Base-by-base conservation (phyloP, 192 early-diverging fungal genomes). In the Dispira parvispora region DNA sequence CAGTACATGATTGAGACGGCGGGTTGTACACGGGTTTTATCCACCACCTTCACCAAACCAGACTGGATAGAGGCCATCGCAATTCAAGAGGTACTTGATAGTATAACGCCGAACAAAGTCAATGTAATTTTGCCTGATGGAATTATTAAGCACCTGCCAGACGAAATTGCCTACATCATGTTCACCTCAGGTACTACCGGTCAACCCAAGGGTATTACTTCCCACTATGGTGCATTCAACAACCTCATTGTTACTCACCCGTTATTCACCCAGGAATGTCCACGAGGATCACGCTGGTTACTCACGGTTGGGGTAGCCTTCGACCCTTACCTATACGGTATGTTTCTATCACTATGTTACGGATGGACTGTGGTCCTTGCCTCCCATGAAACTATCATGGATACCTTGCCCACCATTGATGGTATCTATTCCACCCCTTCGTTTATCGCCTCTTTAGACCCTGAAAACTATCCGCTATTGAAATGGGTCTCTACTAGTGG, bases 121-220 rank as follows among this genome's bases (percentile, higher is more conserved):
- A 1, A 4, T 38, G 32, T 38, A 6, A 6, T 6, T 6, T 38
- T 38, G 32, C 32, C 32, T 6, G 32, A 38, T 38, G 32, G 1
- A 4, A 6, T 6, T 38, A 38, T 6, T 38, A 38, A 6, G 6
- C 32, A 38, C 3, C 32, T 6, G 32, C 13, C 50, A 1, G 3
- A 52, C 28, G 55, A 57, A 14, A 16, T 13, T 8, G 58, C 58
- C 13, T 61, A 38, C 11, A 45, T 61, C 1, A n/a, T 61, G 43
- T 61, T 32, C n/a, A 61, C 58, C 23, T 61, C 58, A 20, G 58
- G 58, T 1, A 32, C 58, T 16, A 61, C 58, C 0, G 58, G 43
- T 11, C 28, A 43, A 18, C 58, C 58, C 58, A 61, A 61, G 58
- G 58, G 58, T 1, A 20, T 61, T 0, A n/a, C n/a, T 0, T 12